Evolutionary conservation across 2,329 filamentous ascomycete genomes (phyloP).

Genomic region (Rhytidhysteron rufulum): DNA sequence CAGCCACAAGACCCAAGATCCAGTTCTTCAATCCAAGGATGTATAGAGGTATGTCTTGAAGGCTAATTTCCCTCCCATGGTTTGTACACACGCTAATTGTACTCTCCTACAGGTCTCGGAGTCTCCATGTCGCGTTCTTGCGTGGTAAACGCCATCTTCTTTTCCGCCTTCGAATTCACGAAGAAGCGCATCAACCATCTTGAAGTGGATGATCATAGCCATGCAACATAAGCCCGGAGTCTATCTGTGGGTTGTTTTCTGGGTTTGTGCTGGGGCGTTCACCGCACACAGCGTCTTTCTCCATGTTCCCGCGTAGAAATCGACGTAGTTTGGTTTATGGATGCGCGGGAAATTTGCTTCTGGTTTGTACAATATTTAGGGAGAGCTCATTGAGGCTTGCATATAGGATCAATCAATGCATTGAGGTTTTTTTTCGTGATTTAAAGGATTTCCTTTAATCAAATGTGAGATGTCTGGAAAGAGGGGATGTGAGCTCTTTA

Average conservation of each 20-base stretch:
- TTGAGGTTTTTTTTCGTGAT: no score
- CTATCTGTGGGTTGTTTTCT: no score
- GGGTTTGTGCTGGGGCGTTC: no score
- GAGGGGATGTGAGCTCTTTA: no score
- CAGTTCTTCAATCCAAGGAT: slow-evolving; percentile 73
- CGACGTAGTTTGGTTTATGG: slow-evolving; percentile 2
- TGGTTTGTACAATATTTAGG: no score
- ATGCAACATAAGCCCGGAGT: slow-evolving; percentile 11
- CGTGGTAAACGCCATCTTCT: slow-evolving; percentile 84
- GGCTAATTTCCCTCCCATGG: neutral
- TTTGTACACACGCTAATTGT: neutral
- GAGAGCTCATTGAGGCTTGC: no score
- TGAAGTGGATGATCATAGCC: slow-evolving; percentile 34
- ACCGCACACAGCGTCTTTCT: no score
- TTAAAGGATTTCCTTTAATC: no score
- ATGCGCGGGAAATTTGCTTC: neutral
- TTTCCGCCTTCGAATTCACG: slow-evolving; percentile 80
- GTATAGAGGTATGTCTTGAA: slow-evolving; percentile 63
- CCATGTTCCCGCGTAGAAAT: no score
- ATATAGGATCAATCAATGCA: no score
- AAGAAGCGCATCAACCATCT: slow-evolving; percentile 56
- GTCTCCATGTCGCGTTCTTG: slow-evolving; percentile 82
- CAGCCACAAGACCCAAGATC: slow-evolving; percentile 60
- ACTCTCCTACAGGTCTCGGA: slow-evolving; percentile 59
- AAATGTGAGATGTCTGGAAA: no score